Conservation (phyloP, 2,329 filamentous ascomycete genomes). For the Ceratocystis ficicola region DNA sequence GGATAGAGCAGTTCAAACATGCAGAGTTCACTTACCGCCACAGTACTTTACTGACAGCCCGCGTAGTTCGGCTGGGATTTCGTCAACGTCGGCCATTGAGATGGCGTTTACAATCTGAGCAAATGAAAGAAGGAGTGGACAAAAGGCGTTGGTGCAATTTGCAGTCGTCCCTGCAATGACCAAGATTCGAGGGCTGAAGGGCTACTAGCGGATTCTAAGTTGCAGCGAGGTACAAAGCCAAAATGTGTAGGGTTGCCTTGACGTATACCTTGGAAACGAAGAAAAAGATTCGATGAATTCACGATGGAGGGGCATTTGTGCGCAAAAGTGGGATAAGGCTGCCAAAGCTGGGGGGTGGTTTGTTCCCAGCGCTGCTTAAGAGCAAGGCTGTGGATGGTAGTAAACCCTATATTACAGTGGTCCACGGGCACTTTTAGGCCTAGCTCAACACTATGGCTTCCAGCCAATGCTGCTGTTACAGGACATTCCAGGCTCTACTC, state of each 20-base stretch:
- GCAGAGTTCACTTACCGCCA: constrained; percentile 38
- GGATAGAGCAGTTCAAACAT: neutral
- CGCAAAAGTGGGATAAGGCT: neutral
- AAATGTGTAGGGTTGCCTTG: no score
- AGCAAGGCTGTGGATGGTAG: neutral
- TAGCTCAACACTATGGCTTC: no score
- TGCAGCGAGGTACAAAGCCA: no score
- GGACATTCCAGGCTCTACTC: neutral
- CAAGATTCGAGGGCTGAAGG: neutral
- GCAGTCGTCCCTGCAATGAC: neutral
- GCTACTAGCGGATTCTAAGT: no score
- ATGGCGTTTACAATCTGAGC: constrained; percentile 8
- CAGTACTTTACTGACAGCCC: constrained; percentile 39
- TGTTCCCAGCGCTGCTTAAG: neutral
- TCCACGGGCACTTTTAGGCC: neutral
- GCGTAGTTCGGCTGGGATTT: constrained; percentile 20
- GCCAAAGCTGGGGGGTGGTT: neutral
- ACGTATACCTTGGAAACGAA: neutral
- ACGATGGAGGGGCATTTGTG: constrained; percentile 6
- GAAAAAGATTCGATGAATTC: neutral
- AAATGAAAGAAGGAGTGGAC: neutral
- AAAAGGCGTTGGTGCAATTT: neutral
- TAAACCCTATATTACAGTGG: neutral
- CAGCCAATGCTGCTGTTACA: neutral
- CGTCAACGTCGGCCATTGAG: constrained; percentile 20